Evolutionary conservation across 148 eudicot species (phyloP).

Genomic region (Salicornia ramosissima): DNA sequence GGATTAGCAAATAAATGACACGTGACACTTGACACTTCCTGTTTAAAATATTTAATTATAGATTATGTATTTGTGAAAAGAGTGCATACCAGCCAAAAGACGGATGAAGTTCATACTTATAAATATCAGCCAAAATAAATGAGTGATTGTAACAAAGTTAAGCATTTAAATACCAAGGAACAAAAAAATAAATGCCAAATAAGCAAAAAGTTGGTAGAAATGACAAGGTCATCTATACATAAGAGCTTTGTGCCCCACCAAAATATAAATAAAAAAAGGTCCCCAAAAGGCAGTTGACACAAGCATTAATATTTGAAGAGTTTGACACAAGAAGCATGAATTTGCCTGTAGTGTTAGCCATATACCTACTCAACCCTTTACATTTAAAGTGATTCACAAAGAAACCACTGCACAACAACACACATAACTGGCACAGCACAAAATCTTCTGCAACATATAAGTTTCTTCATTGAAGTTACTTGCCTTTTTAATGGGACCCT

Average conservation of each 20-base stretch:
- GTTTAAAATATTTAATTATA: too few relatives aligned
- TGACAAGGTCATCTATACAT: slow-evolving; percentile 15
- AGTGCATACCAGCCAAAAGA: too few relatives aligned
- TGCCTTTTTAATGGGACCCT: background rate
- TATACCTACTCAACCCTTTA: slow-evolving; percentile 5
- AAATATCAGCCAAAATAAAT: too few relatives aligned
- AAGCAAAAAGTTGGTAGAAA: background rate
- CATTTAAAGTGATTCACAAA: background rate
- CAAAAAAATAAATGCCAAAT: background rate
- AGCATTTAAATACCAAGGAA: background rate
- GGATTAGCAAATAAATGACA: too few relatives aligned
- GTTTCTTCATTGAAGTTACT: background rate
- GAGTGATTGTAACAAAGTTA: background rate
- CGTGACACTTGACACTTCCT: too few relatives aligned
- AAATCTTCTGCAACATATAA: background rate
- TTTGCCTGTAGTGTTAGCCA: slow-evolving; percentile 7
- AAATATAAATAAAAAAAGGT: too few relatives aligned
- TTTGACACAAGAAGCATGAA: slow-evolving; percentile 20
- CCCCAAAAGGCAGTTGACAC: slow-evolving; percentile 9
- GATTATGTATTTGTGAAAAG: too few relatives aligned
- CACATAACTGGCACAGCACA: background rate
- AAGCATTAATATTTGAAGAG: slow-evolving; percentile 11
- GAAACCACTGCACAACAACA: slow-evolving; percentile 1
- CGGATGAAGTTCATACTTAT: too few relatives aligned
- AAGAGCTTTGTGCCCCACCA: slow-evolving; percentile 14